These are phyloP conservation scores for Epicoccum sorghinum DNA, from an alignment of 2,329 filamentous ascomycete genomes.

Conservation along the genomic window DNA sequence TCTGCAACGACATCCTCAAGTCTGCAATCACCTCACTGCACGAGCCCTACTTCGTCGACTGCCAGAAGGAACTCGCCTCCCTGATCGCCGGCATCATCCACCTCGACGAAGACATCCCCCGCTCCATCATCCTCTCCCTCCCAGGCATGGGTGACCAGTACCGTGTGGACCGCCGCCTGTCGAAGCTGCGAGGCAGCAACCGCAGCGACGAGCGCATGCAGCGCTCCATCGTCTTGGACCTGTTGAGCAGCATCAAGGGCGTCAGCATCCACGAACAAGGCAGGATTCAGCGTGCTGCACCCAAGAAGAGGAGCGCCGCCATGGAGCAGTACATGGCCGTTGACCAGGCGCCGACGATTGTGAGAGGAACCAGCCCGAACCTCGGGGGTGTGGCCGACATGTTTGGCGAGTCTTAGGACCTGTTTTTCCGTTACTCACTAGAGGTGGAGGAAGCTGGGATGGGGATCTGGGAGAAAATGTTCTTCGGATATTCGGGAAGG, in stretches of 20 bases:
- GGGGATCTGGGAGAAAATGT: too few relatives aligned
- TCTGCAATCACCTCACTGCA: conserved; percentile 89
- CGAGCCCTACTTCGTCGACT: conserved; percentile 94
- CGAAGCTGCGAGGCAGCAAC: conserved; percentile 44
- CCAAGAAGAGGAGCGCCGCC: conserved; percentile 41
- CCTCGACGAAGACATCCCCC: conserved; percentile 75
- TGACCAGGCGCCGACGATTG: conserved; percentile 46
- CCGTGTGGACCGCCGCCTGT: conserved; percentile 66
- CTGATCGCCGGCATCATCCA: conserved; percentile 86
- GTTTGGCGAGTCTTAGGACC: conserved; percentile 43
- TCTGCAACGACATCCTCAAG: conserved; percentile 85
- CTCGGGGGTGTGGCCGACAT: conserved; percentile 54
- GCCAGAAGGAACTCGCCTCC: conserved; percentile 88
- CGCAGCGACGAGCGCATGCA: conserved; percentile 73
- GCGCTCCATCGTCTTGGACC: conserved; percentile 78
- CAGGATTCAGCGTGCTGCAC: conserved; percentile 63
- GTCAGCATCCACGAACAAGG: conserved; percentile 94
- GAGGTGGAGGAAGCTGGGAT: too few relatives aligned
- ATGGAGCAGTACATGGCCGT: conserved; percentile 52
- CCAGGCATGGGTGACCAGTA: conserved; percentile 71
- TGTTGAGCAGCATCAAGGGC: conserved; percentile 85
- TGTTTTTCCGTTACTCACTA: too few relatives aligned
- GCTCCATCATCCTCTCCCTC: conserved; percentile 76
- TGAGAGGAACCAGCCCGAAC: conserved; percentile 48
- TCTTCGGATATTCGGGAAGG: not conserved